Conservation (phyloP, 169 alveolate genomes). For the Eimeria maxima region DNA sequence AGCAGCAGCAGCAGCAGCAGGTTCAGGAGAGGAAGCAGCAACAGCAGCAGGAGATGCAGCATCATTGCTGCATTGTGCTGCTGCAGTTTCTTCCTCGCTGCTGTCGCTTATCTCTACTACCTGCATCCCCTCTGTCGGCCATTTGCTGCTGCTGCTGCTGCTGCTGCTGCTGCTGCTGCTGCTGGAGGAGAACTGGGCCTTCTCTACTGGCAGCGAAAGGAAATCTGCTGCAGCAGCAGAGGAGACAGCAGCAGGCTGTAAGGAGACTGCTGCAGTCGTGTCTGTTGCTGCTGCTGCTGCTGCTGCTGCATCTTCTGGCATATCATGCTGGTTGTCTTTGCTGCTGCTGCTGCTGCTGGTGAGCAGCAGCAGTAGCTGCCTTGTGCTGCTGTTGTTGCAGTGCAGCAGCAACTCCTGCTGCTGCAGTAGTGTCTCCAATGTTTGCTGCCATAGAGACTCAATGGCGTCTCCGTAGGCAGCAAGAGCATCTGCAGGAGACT, state of each 20-base stretch:
- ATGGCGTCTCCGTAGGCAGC: background rate
- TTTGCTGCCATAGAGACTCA: background rate
- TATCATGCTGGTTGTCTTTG: background rate
- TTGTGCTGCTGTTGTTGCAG: conserved; percentile 32
- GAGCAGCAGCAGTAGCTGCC: background rate
- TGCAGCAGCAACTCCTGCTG: conserved; percentile 44
- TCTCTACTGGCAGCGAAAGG: background rate
- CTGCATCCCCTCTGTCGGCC: background rate
- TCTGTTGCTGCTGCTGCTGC: conserved; percentile 41
- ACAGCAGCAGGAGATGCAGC: conserved; percentile 17
- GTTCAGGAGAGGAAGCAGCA: background rate
- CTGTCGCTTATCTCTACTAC: conserved; percentile 57
- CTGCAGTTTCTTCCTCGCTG: background rate
- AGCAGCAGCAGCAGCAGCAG: background rate
- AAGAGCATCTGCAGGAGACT: conserved; percentile 20
- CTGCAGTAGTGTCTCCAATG: conserved; percentile 35
- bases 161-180: conserved; percentile 51
- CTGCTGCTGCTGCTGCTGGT: background rate
- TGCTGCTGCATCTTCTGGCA: conserved; percentile 2
- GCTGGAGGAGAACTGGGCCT: background rate
- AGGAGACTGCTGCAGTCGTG: background rate
- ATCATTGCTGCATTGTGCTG: background rate
- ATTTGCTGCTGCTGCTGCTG: conserved; percentile 57
- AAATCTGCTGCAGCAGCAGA: conserved; percentile 1
- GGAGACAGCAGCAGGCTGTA: background rate